Base-by-base conservation (phyloP, 2,329 filamentous ascomycete genomes). In the Aspergillus fijiensis region DNA sequence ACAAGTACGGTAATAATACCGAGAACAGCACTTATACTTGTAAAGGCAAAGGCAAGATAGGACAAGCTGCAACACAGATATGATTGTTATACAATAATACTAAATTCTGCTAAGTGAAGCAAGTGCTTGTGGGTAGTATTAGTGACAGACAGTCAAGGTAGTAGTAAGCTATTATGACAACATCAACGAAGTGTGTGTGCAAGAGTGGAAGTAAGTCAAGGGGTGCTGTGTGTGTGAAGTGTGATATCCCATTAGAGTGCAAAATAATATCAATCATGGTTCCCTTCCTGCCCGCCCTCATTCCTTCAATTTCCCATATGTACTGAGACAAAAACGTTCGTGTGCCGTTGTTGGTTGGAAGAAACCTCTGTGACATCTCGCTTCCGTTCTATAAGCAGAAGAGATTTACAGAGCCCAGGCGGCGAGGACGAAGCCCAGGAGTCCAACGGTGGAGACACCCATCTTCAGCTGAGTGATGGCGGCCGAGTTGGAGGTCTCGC, bases 321-420 rank as follows among this genome's bases (percentile, higher is more conserved):
- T 45, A 45, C 39, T 45, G n/a, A 45, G 39, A 45, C 33, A 35
- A 35, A 16, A 29, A 29, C 1, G 7, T 29, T 16, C 16, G 33
- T 12, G 33, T 35, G 33, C 33, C 33, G 33, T 35, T 33, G 14
- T 19, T n/a, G 39, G 14, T 45, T 16, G 3, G 6, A n/a, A 5
- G 2, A 16, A 5, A n/a, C 39, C 19, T 45, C 16, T 45, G 39
- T 45, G 14, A 16, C n/a, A 16, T 16, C 16, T 45, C 33, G 33
- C 23, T 23, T 16, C 14, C 12, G 21, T 27, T 49, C 5, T 14
- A 14, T 21, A 25, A 49, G 10, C 21, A 23, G 21, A 5, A 5
- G 23, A n/a, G 16, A 29, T 58, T 73, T 70, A 78, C 65, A 78
- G 70, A 66, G 72, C 74, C 58, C 75, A 72, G 49, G 73, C 72